These are phyloP conservation scores for Zizania latifolia DNA, from an alignment of 176 grass and related monocot genomes.

Conservation along the genomic window DNA sequence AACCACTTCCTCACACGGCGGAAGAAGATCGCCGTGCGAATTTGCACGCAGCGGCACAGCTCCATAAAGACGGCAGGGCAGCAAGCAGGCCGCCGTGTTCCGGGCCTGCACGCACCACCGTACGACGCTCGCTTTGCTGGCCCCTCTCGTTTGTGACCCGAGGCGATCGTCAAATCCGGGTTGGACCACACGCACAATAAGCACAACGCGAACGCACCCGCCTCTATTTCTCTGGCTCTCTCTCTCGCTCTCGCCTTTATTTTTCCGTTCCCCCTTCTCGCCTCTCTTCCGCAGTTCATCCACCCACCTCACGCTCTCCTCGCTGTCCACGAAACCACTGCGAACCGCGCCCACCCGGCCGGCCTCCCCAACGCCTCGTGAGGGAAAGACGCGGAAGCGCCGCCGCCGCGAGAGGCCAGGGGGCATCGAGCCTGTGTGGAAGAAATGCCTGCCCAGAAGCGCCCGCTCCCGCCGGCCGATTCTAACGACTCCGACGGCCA, in stretches of 20 bases:
- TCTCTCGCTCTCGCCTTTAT: not conserved
- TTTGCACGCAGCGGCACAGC: not conserved
- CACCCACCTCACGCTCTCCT: conserved; percentile 29
- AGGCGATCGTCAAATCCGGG: conserved; percentile 18
- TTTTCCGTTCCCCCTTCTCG: not conserved
- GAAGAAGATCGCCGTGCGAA: not conserved
- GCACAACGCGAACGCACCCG: conserved; percentile 7
- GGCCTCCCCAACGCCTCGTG: not conserved
- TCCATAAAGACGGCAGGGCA: not conserved
- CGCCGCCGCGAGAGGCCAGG: not conserved
- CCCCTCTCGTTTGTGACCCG: not conserved
- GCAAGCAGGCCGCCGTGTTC: not conserved
- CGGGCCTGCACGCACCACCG: conserved; percentile 13
- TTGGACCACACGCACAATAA: conserved; percentile 8
- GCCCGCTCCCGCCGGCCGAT: conserved; percentile 23
- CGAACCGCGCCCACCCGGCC: not conserved
- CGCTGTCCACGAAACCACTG: conserved; percentile 35
- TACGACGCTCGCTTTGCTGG: conserved; percentile 1
- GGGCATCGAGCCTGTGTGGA: not conserved
- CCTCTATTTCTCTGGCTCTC: conserved; percentile 1
- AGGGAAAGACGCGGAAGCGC: not conserved
- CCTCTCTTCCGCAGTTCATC: not conserved
- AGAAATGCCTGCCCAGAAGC: conserved; percentile 40
- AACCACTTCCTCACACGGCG: not conserved
- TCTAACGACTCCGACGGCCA: conserved; percentile 18